Evolutionary conservation across 2,329 filamentous ascomycete genomes (phyloP).

Genomic region (Fusarium hostae): DNA sequence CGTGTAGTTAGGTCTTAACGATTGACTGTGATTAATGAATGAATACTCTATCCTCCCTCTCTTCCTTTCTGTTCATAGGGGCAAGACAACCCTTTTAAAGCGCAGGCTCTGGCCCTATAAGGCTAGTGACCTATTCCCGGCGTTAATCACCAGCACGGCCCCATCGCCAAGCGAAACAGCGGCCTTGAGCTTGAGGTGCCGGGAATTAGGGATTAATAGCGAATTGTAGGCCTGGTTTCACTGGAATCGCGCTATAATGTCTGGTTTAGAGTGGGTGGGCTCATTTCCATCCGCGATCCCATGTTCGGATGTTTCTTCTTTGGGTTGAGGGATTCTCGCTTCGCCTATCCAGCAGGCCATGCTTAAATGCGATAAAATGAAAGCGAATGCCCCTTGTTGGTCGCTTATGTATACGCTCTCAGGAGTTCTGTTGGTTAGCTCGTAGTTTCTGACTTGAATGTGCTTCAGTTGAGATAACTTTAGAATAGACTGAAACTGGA

Average conservation of each 20-base stretch:
- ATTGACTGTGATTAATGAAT: constrained; percentile 5
- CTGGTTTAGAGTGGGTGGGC: not conserved
- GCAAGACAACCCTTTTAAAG: constrained; percentile 24
- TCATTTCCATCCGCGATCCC: constrained; percentile 13
- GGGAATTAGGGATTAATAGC: not conserved
- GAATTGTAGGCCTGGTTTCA: not conserved
- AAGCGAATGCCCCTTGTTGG: not conserved
- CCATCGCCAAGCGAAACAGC: constrained; percentile 6
- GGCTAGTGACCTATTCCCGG: constrained; percentile 19
- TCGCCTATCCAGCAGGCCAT: not conserved
- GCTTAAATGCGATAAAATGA: not conserved
- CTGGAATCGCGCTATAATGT: not conserved
- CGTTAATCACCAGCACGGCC: constrained; percentile 14
- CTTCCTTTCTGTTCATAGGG: not conserved
- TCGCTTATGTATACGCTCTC: not conserved
- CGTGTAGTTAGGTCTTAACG: not conserved
- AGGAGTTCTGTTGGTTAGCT: not conserved
- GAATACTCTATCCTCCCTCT: not conserved
- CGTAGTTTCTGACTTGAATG: not conserved
- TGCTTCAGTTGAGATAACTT: constrained; percentile 1
- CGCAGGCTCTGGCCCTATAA: not conserved
- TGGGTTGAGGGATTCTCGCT: not conserved
- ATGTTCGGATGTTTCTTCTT: constrained; percentile 23
- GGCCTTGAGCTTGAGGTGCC: constrained; percentile 20
- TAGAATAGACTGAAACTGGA: constrained; percentile 17